These are phyloP conservation scores for Lomentospora prolificans DNA, from an alignment of 2,329 filamentous ascomycete genomes.

Conservation along the genomic window DNA sequence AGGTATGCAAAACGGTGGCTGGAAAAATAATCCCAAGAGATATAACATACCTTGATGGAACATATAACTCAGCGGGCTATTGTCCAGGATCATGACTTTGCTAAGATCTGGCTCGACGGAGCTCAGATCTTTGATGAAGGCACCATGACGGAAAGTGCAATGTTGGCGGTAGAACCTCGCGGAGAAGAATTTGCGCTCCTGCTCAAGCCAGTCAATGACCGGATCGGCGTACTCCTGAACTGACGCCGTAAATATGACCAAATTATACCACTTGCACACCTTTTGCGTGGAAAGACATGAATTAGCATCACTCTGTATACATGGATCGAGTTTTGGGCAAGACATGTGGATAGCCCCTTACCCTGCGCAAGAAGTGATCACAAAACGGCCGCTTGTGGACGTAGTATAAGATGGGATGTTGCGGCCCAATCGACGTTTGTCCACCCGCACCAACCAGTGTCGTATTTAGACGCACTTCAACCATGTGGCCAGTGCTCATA, in stretches of 20 bases:
- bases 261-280: slow-evolving; percentile 95
- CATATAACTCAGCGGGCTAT: slow-evolving; percentile 95
- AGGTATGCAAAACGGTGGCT: neutral
- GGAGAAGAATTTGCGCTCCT: slow-evolving; percentile 92
- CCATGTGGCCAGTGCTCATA: slow-evolving; percentile 97
- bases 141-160: slow-evolving; percentile 89
- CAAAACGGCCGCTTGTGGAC: slow-evolving; percentile 96
- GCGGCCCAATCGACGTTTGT: slow-evolving; percentile 60
- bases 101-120: slow-evolving; percentile 94
- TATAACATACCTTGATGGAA: slow-evolving; percentile 79
- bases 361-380: slow-evolving; percentile 87
- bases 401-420: slow-evolving; percentile 96
- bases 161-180: slow-evolving; percentile 93
- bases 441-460: slow-evolving; percentile 58
- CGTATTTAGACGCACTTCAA: slow-evolving; percentile 83
- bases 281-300: slow-evolving; percentile 23
- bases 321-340: no score
- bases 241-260: slow-evolving; percentile 92
- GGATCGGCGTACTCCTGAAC: slow-evolving; percentile 98
- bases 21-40: neutral
- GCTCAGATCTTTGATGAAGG: slow-evolving; percentile 96
- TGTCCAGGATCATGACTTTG: slow-evolving; percentile 98
- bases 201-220: slow-evolving; percentile 96
- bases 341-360: slow-evolving; percentile 25
- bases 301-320: slow-evolving; percentile 15